These are phyloP conservation scores for Ogataea nitratoaversa DNA, from an alignment of 805 yeast genomes.

Conservation along the genomic window DNA sequence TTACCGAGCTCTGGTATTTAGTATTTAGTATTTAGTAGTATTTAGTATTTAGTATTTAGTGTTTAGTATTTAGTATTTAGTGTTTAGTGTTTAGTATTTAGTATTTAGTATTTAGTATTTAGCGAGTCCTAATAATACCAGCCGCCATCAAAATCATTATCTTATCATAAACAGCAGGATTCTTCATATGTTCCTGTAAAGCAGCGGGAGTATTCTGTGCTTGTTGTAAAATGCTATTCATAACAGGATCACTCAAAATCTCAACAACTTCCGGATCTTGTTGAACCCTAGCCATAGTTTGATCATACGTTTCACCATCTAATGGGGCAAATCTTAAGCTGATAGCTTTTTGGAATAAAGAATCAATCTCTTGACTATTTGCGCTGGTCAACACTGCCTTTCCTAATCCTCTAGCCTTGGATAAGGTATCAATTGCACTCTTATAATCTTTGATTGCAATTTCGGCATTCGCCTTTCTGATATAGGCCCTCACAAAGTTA, in stretches of 20 bases:
- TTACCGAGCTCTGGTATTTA: too few species aligned
- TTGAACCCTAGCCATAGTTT: slow-evolving; percentile 84
- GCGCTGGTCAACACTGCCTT: slow-evolving; percentile 54
- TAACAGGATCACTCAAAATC: slow-evolving; percentile 89
- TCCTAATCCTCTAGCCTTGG: slow-evolving; percentile 74
- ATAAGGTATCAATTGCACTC: slow-evolving; percentile 75
- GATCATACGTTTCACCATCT: slow-evolving; percentile 90
- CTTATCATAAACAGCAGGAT: slow-evolving; percentile 88
- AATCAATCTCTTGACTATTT: slow-evolving; percentile 69
- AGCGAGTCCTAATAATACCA: slow-evolving; percentile 91
- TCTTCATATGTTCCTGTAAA: slow-evolving; percentile 94
- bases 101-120: slow-evolving; percentile 6
- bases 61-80: too few species aligned
- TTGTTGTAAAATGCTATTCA: slow-evolving; percentile 92
- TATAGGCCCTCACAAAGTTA: slow-evolving; percentile 85
- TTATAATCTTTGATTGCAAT: slow-evolving; percentile 85
- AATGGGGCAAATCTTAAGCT: slow-evolving; percentile 74
- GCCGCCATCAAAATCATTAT: slow-evolving; percentile 89
- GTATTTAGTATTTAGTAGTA: too few species aligned
- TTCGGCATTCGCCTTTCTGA: slow-evolving; percentile 94
- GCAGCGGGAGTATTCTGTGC: slow-evolving; percentile 96
- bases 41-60: too few species aligned
- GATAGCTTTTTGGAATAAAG: slow-evolving; percentile 71
- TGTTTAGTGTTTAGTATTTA: too few species aligned
- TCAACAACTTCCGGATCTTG: slow-evolving; percentile 92